phyloP scores from a whole-genome alignment of 306 rosid genomes.

The Prunus armeniaca region DNA sequence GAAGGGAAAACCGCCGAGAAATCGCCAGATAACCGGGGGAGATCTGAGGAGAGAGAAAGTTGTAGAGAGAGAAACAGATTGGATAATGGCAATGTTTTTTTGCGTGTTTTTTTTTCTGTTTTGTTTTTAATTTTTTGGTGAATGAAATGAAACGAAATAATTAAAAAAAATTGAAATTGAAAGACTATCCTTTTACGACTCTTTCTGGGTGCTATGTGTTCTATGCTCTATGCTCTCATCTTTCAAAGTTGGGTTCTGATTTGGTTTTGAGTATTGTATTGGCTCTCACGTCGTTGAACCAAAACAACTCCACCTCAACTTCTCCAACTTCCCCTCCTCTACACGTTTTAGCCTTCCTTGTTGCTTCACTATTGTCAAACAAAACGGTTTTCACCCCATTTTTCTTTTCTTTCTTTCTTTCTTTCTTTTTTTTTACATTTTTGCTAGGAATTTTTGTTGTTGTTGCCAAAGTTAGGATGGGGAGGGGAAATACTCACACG shows the following conservation, averaged over 20 bases:
- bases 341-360: slow-evolving; percentile 5
- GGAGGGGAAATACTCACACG: no score
- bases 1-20: slow-evolving; percentile 27
- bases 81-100: slow-evolving; percentile 38
- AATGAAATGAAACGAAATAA: neutral
- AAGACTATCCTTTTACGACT: slow-evolving; percentile 10
- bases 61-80: slow-evolving; percentile 26
- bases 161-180: neutral
- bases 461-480: no score
- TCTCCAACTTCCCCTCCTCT: neutral
- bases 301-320: slow-evolving; percentile 14
- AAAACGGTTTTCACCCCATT: no score
- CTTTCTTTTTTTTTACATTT: neutral
- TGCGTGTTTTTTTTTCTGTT: neutral
- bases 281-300: slow-evolving; percentile 1
- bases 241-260: slow-evolving; percentile 5
- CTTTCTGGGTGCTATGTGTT: neutral
- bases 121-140: neutral
- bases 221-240: neutral
- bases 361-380: no score
- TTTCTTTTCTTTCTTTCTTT: neutral
- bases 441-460: neutral
- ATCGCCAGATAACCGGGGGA: slow-evolving; percentile 40
- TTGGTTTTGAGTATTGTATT: neutral
- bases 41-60: slow-evolving; percentile 52